Conservation (phyloP, 768 basidiomycete genomes). For the Symmetrospora coprosmae region DNA sequence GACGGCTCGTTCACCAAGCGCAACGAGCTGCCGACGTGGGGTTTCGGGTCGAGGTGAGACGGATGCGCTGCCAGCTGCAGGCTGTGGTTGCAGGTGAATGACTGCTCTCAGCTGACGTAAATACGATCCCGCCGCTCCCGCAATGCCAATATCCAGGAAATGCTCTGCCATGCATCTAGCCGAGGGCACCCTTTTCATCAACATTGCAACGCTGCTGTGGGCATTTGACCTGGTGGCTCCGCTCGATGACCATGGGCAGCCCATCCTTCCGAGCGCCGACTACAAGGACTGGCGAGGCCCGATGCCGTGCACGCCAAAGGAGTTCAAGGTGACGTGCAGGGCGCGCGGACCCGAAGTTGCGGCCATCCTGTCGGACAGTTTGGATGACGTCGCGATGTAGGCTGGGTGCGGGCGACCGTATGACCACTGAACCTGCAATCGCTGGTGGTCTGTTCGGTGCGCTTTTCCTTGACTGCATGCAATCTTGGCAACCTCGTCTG, state of each 20-base stretch:
- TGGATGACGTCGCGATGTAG: too few species aligned
- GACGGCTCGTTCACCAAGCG: constrained; percentile 20
- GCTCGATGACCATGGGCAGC: background rate
- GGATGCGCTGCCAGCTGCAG: background rate
- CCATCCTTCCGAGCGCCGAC: constrained; percentile 1
- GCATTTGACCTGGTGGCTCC: constrained; percentile 19
- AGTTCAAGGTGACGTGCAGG: background rate
- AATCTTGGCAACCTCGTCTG: too few species aligned
- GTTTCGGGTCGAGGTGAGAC: constrained; percentile 11
- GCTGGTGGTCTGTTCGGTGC: too few species aligned
- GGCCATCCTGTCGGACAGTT: background rate
- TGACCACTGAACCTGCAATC: too few species aligned
- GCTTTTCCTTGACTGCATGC: too few species aligned
- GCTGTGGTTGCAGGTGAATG: background rate
- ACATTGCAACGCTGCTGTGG: constrained; percentile 22
- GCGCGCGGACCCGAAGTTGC: background rate
- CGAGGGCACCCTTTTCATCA: constrained; percentile 28
- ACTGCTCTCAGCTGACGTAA: background rate
- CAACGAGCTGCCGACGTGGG: constrained; percentile 23
- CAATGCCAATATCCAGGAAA: too few species aligned
- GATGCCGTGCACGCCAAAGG: background rate
- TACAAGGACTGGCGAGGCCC: constrained; percentile 1
- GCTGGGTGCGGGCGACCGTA: too few species aligned
- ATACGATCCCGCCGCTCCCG: too few species aligned
- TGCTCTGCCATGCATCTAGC: constrained; percentile 24